Base-by-base conservation (phyloP, 805 yeast species). In the Saccharomycopsis sp. region DNA sequence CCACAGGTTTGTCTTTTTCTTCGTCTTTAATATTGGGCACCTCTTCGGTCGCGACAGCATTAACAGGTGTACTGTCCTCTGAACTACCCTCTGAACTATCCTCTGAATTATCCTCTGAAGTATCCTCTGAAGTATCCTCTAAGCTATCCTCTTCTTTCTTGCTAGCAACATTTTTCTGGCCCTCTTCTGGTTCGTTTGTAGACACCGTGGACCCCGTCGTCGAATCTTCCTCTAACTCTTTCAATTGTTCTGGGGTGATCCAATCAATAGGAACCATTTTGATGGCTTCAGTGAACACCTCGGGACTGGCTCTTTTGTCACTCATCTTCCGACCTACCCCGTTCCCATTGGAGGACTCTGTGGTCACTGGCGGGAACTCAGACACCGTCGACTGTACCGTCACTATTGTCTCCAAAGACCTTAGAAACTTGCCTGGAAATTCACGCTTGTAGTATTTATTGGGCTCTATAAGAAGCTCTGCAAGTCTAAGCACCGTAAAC, bases 401-500 rank as follows among this genome's bases (percentile, higher is more conserved):
- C 1, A 69, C 64, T 25, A 68, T 44, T 58, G 68, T 70, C 17
- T 63, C 57, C 42, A 74, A 57, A 3, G 75, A 67, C 57, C 70
- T 66, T 55, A 72, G 64, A 58, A 62, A 73, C 60, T 73, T 73
- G 19, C 66, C 56, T 0, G 70, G 49, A 5, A 62, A 64, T 3
- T 50, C 57, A 17, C 58, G 60, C 44, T 57, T 60, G 9, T 58
- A 61, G 61, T 72, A 72, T 7, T 72, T 29, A 7, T 51, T 47
- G 1, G 77, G 75, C 49, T 65, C 64, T 3, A 59, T 12, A 2
- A 73, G 23, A 2, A 74, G 47, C 61, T 75, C 78, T 0, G 75
- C 69, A 3, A 74, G 25, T 53, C 78, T 54, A 5, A 65, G 59
- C 3, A 72, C 64, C 2, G 76, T 74, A 57, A 74, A 75, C 7